phyloP scores from a whole-genome alignment of 83 land plant genomes.

The Larix sibirica region DNA sequence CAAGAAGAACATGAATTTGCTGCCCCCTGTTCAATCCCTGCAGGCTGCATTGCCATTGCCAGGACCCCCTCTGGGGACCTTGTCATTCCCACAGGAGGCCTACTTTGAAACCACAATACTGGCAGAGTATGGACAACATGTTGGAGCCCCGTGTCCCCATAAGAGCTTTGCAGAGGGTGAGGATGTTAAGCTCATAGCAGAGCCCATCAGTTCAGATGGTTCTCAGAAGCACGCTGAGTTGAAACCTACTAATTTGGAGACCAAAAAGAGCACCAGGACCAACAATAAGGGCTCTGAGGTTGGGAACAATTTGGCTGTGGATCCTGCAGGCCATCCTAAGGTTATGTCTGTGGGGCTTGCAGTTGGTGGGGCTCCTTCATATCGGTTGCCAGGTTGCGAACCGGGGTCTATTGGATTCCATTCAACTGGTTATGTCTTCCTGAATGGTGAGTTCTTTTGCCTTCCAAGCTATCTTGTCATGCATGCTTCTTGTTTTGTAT shows the following conservation, averaged over 20 bases:
- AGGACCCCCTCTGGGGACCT: constrained; percentile 60
- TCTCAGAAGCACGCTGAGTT: neutral
- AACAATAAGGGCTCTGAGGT: neutral
- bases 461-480: neutral
- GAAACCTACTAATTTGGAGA: neutral
- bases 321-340: neutral
- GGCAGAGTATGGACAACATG: neutral
- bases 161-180: constrained; percentile 11
- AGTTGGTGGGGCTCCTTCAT: constrained; percentile 29
- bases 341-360: constrained; percentile 58
- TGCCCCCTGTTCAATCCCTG: constrained; percentile 22
- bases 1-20: constrained; percentile 5
- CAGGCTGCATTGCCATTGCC: constrained; percentile 76
- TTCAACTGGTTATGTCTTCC: constrained; percentile 67
- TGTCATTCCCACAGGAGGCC: constrained; percentile 77
- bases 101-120: constrained; percentile 75
- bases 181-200: neutral
- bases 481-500: constrained; percentile 15
- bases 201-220: neutral
- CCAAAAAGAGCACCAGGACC: neutral
- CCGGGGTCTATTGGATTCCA: constrained; percentile 77
- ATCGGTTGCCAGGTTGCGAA: constrained; percentile 55
- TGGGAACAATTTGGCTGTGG: neutral
- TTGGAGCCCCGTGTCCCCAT: neutral
- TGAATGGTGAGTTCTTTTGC: constrained; percentile 61